phyloP scores from a whole-genome alignment of 108 stramenopile genomes.

The Aurantiochytrium sp. region DNA sequence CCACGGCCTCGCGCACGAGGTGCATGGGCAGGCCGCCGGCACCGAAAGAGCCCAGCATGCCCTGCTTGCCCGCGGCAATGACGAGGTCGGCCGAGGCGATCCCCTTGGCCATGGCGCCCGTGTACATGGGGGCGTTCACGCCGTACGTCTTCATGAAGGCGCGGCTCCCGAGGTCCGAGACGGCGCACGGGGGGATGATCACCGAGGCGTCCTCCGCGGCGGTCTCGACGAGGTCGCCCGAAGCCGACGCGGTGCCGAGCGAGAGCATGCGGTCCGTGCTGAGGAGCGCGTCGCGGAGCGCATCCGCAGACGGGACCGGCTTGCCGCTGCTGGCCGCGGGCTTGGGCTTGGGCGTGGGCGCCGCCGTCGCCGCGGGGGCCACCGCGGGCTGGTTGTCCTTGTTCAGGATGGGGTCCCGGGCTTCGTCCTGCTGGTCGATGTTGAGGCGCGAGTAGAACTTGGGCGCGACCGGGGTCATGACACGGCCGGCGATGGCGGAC shows the following conservation, averaged over 20 bases:
- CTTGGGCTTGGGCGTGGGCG: too few species aligned
- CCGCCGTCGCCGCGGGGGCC: too few species aligned
- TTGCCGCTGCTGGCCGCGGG: too few species aligned
- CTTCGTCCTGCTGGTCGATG: neutral
- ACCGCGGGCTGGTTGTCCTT: neutral
- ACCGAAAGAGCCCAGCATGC: neutral
- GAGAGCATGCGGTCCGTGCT: neutral
- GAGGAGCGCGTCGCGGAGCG: neutral
- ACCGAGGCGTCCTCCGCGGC: neutral
- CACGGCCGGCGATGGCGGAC: neutral
- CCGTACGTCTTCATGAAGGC: conserved; percentile 1
- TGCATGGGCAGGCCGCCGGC: neutral
- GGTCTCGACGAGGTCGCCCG: neutral
- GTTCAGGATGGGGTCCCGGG: neutral
- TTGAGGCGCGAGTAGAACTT: neutral
- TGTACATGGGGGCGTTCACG: neutral
- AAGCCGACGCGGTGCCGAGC: neutral
- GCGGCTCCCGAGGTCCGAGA: neutral
- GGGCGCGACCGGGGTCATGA: neutral
- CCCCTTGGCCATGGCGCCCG: neutral
- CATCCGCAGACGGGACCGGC: neutral
- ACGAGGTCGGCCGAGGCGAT: neutral
- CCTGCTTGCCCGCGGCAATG: neutral
- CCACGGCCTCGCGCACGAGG: neutral
- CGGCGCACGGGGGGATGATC: neutral